Base-by-base conservation (phyloP, 2,329 filamentous ascomycete species). In the Colletotrichum zoysiae region DNA sequence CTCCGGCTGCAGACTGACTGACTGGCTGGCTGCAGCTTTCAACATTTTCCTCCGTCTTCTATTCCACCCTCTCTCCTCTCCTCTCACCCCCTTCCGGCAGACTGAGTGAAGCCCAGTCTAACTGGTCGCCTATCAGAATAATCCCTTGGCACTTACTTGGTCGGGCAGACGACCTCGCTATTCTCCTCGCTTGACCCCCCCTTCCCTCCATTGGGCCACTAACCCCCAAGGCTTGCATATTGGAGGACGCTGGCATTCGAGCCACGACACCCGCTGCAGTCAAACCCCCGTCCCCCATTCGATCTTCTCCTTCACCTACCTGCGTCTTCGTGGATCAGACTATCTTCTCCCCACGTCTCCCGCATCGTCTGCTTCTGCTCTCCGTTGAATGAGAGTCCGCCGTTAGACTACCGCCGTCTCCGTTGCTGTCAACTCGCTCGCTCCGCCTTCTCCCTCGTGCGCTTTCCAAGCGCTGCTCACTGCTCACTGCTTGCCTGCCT, bases 241-340 rank as follows among this genome's bases (percentile, higher is more conserved):
- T 23, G 76, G 75, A 78, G 75, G 74, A 74, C 73, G 77, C 77
- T 78, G 77, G 80, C 80, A 82, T 81, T 82, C 80, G 81, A 82
- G 81, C 81, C 81, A 82, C 81, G 81, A 82, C 81, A 82, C 75
- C 76, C 73, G 75, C 75, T 77, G 77, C 77, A 77, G 76, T 76
- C 75, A 78, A 75, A 80, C 78, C 77, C 79, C 67, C 42, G n/a
- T 64, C 64, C 68, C 68, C 58, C 62, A 71, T 71, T 73, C 71
- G 67, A 46, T 60, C 68, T 69, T 67, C 65, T 69, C 69, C 69
- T 58, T 71, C 69, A 50, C 50, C 56, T 64, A 33, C 57, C 69
- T 61, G 72, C 71, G 67, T 59, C 62, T 62, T 71, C 67, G 67
- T 71, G 67, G 61, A 73, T 67, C 71, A 69, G 61, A 55, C 71